phyloP scores from a whole-genome alignment of 2,329 filamentous ascomycete genomes.

The Xylaria sp. region DNA sequence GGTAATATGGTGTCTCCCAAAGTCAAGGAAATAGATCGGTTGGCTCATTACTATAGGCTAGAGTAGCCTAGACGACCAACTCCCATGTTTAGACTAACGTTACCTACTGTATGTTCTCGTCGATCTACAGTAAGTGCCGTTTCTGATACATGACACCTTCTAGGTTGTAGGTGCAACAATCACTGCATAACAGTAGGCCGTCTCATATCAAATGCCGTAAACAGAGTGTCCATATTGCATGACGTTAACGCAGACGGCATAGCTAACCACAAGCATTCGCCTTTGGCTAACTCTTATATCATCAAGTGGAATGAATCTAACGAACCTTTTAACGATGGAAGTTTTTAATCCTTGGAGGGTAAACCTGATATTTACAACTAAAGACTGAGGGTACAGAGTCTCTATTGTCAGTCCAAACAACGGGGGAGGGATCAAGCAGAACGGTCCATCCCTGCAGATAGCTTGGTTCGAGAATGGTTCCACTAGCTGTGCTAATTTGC shows the following conservation, averaged over 20 bases:
- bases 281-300: not conserved
- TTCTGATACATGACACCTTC: not conserved
- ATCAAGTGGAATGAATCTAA: not conserved
- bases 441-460: not conserved
- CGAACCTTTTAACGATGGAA: not conserved
- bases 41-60: constrained; percentile 14
- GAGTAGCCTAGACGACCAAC: not conserved
- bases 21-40: constrained; percentile 2
- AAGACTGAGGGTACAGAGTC: not conserved
- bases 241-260: not conserved
- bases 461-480: not conserved
- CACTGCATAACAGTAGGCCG: not conserved
- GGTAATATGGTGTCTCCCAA: constrained; percentile 10
- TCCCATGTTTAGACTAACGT: not conserved
- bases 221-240: not conserved
- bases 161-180: not conserved
- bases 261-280: not conserved
- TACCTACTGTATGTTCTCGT: not conserved
- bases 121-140: not conserved
- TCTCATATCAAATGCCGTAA: not conserved
- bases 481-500: not conserved
- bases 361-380: not conserved
- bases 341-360: not conserved
- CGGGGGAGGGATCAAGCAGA: not conserved
- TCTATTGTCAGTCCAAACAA: not conserved